Evolutionary conservation across 257 asterid genomes (phyloP).

Genomic region (Gentiana macrophylla): DNA sequence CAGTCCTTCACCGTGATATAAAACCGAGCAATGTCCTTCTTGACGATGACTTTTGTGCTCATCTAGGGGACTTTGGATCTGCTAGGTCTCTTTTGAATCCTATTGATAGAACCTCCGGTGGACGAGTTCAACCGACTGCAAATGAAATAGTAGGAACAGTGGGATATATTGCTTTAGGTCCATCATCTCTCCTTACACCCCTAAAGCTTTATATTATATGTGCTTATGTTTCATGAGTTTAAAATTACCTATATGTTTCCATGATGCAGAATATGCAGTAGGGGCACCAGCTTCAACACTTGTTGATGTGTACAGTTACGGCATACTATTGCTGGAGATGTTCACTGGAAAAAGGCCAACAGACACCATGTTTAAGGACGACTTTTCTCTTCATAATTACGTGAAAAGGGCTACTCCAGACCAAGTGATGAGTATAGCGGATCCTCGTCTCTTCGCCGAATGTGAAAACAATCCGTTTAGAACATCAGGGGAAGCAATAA

Average conservation of each 20-base stretch:
- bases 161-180: conserved; percentile 9
- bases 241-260: no score
- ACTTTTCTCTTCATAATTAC: conserved; percentile 7
- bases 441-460: conserved; percentile 4
- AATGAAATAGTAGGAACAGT: conserved; percentile 8
- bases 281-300: conserved; percentile 1
- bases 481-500: not conserved
- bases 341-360: conserved; percentile 2
- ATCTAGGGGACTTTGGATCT: conserved; percentile 24
- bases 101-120: not conserved
- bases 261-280: not conserved
- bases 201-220: not conserved
- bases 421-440: conserved; percentile 4
- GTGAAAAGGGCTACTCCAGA: conserved; percentile 9
- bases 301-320: conserved; percentile 3
- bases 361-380: not conserved
- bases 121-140: not conserved
- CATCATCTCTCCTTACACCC: no score
- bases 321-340: conserved; percentile 1
- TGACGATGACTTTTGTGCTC: conserved; percentile 17
- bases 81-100: conserved; percentile 14
- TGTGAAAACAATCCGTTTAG: not conserved
- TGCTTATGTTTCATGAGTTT: not conserved
- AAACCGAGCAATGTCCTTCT: conserved; percentile 24
- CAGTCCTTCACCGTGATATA: conserved; percentile 19